Base-by-base conservation (phyloP, 202 grass and related monocot genomes). In the Musa balbisiana region DNA sequence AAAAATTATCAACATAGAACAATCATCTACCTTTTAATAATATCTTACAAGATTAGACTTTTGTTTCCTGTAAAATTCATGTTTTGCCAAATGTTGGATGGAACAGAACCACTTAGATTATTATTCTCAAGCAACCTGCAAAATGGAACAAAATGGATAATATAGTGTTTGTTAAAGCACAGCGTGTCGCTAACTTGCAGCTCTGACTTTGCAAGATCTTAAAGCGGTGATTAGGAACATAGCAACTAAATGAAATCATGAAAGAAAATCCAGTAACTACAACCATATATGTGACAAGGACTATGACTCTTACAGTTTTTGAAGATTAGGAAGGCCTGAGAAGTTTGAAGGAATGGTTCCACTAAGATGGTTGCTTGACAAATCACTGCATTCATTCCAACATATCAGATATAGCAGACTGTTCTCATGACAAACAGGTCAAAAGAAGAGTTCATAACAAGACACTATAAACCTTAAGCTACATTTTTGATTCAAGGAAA, bases 11-110 rank as follows among this genome's bases (percentile, higher is more conserved):
- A 66, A 67, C 5, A 49, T 55, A 51, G 78, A 72, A 68, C 16
- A 66, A 17, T 54, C 29, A 77, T 63, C 72, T 62, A 16, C 63
- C 14, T 43, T 43, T 63, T 76, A 64, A 75, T 19, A 49, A 66
- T 23, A 43, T 87, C 83, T 26, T 98, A 98, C 95, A 98, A 82
- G 67, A 88, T 27, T 76, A 98, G 91, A 52, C 83, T 98, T 83
- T 56, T 73, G 74, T 88, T 88, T 84, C 73, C 85, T 64, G 72
- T 76, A 65, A 88, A 82, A 64, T 3, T 10, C 10, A 94, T 74
- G 55, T 60, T 81, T 65, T 80, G 74, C 95, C 95, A 98, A 60
- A 92, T 87, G 75, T 70, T 75, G 0, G 88, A 93, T 79, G 95
- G 95, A 83, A 98, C 87, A 79, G 52, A 51, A 78, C 91, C 95